Evolutionary conservation across 2,329 filamentous ascomycete genomes (phyloP).

Genomic region (Fusarium subglutinans): DNA sequence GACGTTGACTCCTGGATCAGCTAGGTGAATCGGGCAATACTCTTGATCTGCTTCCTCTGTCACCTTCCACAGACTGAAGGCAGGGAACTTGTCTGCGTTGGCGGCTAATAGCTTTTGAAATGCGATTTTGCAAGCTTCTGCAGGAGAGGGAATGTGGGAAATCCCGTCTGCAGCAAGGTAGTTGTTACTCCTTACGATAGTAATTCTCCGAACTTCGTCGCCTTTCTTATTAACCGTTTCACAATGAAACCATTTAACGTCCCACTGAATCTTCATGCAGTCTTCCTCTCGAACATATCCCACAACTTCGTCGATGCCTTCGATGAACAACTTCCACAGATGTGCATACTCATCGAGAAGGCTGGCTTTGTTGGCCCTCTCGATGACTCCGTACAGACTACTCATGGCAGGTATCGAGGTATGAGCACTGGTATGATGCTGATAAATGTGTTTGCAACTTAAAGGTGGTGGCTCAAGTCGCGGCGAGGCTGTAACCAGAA

Average conservation of each 20-base stretch:
- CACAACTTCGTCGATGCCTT: constrained; percentile 30
- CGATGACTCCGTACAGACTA: constrained; percentile 30
- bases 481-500: constrained; percentile 8
- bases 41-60: constrained; percentile 24
- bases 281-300: constrained; percentile 30
- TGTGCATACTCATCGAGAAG: not conserved
- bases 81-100: constrained; percentile 40
- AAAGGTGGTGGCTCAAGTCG: constrained; percentile 5
- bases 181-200: not conserved
- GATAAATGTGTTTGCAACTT: constrained; percentile 1
- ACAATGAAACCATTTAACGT: constrained; percentile 8
- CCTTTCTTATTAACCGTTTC: not conserved
- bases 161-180: not conserved
- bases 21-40: constrained; percentile 45
- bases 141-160: constrained; percentile 16
- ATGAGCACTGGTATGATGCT: not conserved
- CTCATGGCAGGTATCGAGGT: not conserved
- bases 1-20: constrained; percentile 27
- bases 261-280: constrained; percentile 26
- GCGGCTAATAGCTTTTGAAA: constrained; percentile 22
- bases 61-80: constrained; percentile 30
- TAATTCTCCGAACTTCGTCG: constrained; percentile 13
- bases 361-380: constrained; percentile 35
- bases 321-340: constrained; percentile 31
- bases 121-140: not conserved